phyloP scores from a whole-genome alignment of 140 eudicot species.

The Erigeron philadelphicus region DNA sequence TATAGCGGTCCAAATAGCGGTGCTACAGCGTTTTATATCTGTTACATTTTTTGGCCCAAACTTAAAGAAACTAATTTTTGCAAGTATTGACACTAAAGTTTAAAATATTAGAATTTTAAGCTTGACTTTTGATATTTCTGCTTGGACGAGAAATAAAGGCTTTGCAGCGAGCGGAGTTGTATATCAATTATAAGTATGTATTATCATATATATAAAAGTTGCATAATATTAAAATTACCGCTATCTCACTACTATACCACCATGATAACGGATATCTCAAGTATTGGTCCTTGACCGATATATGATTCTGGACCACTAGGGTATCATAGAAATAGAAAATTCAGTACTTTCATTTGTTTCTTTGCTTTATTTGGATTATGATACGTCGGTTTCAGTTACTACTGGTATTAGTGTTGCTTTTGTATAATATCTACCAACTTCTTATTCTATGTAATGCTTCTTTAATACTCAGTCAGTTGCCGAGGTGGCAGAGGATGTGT shows the following conservation, averaged over 20 bases:
- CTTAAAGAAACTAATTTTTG: background rate
- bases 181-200: too few relatives aligned
- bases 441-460: slow-evolving; percentile 11
- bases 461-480: slow-evolving; percentile 68
- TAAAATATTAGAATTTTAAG: too few relatives aligned
- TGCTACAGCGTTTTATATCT: too few relatives aligned
- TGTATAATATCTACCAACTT: slow-evolving; percentile 1
- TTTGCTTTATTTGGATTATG: too few relatives aligned
- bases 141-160: too few relatives aligned
- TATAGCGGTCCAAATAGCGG: too few relatives aligned
- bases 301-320: background rate
- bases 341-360: background rate
- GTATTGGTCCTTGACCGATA: background rate
- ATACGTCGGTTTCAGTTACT: too few relatives aligned
- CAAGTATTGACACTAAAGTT: background rate
- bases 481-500: slow-evolving; percentile 84
- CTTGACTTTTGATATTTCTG: too few relatives aligned
- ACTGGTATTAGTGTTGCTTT: background rate
- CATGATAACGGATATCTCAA: background rate
- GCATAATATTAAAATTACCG: too few relatives aligned
- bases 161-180: too few relatives aligned
- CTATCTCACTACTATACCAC: background rate
- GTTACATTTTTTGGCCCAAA: too few relatives aligned
- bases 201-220: too few relatives aligned
- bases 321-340: background rate